Evolutionary conservation across 164 flowering plant genomes (phyloP).

Genomic region (Taxillus chinensis): DNA sequence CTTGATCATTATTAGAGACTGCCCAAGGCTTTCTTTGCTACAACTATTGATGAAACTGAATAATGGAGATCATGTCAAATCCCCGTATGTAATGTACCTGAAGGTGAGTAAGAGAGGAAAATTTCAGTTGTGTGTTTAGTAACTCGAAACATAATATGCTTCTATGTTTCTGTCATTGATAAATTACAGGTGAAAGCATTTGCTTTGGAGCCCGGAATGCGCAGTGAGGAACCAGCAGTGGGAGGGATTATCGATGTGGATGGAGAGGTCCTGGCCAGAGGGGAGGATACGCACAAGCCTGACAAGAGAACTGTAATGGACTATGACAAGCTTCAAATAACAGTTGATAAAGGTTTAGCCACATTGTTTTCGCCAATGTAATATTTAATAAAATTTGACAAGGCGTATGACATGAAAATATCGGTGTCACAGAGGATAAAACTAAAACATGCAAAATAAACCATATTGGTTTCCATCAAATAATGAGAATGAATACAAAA

Average conservation of each 20-base stretch:
- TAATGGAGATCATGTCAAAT: conserved; percentile 70
- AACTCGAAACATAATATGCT: background rate
- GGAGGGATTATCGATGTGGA: conserved; percentile 90
- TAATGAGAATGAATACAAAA: too few relatives aligned
- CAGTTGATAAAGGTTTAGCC: conserved; percentile 80
- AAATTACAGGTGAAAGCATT: conserved; percentile 72
- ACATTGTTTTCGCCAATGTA: conserved; percentile 59
- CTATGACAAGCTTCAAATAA: conserved; percentile 56
- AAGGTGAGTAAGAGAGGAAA: conserved; percentile 43
- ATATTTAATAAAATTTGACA: too few relatives aligned
- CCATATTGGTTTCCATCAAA: too few relatives aligned
- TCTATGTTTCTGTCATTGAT: background rate
- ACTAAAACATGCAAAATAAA: too few relatives aligned
- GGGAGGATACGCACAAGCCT: conserved; percentile 54
- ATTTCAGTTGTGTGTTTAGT: background rate
- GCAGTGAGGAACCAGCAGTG: conserved; percentile 37
- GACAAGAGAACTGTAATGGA: conserved; percentile 49
- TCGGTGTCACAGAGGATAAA: too few relatives aligned
- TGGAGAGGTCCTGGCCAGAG: conserved; percentile 96
- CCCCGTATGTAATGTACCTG: conserved; percentile 59
- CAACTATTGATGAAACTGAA: conserved; percentile 40
- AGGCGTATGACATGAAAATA: too few relatives aligned
- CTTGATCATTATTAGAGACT: conserved; percentile 51
- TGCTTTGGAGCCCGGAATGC: conserved; percentile 66
- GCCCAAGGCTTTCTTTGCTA: conserved; percentile 53